phyloP scores from a whole-genome alignment of 139 green algal species.

The Nannochloris sp. region DNA sequence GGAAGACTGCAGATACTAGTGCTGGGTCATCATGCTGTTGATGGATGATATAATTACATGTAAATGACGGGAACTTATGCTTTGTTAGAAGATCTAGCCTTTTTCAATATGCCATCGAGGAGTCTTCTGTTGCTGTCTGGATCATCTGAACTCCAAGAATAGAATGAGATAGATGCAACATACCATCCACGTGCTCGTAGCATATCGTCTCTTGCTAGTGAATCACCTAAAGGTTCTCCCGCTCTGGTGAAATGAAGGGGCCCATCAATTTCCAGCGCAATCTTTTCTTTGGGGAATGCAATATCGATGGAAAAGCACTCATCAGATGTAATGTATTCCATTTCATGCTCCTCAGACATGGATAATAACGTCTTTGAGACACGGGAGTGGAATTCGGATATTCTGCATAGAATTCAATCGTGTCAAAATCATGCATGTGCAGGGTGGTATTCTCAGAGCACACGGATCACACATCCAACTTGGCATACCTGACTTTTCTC shows the following conservation, averaged over 20 bases:
- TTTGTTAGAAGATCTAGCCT: no score
- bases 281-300: constrained; percentile 20
- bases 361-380: constrained; percentile 26
- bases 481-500: background rate
- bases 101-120: no score
- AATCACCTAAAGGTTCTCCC: constrained; percentile 26
- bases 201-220: constrained; percentile 13
- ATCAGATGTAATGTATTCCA: constrained; percentile 38
- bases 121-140: background rate
- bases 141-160: constrained; percentile 23
- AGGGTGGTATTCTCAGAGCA: background rate
- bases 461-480: background rate
- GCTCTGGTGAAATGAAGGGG: constrained; percentile 51
- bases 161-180: constrained; percentile 40
- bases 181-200: constrained; percentile 31
- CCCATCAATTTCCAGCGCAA: constrained; percentile 46
- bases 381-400: constrained; percentile 32
- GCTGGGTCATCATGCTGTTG: constrained; percentile 10
- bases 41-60: background rate
- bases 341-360: constrained; percentile 27
- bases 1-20: constrained; percentile 10
- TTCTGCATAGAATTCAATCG: background rate
- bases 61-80: background rate
- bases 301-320: constrained; percentile 45
- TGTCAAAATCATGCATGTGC: no score